Evolutionary conservation across 2,329 filamentous ascomycete species (phyloP).

Genomic region (Emmonsiellopsis sp.): DNA sequence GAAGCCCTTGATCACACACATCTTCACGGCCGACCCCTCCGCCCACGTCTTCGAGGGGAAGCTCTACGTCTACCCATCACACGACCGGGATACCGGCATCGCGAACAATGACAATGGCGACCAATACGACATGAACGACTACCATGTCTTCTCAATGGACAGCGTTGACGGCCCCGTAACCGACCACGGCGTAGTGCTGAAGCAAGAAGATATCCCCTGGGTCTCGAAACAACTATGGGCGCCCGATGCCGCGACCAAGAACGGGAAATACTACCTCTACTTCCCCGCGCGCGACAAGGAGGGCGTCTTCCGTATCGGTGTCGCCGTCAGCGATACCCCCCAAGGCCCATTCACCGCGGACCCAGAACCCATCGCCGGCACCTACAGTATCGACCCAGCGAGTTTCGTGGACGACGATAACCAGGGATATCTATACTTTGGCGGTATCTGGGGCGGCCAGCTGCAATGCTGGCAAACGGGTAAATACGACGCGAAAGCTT

Average conservation of each 20-base stretch:
- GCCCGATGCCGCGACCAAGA: conserved; percentile 60
- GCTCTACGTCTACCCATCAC: conserved; percentile 72
- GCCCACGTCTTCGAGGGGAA: conserved; percentile 69
- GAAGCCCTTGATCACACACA: conserved; percentile 57
- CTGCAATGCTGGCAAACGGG: conserved; percentile 62
- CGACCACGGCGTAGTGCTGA: conserved; percentile 64
- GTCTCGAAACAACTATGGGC: conserved; percentile 73
- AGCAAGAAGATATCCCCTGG: conserved; percentile 60
- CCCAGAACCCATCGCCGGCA: conserved; percentile 54
- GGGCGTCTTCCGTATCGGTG: conserved; percentile 64
- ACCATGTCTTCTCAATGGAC: conserved; percentile 64
- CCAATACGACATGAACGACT: conserved; percentile 77
- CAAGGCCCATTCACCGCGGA: conserved; percentile 63
- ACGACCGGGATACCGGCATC: conserved; percentile 67
- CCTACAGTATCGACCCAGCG: conserved; percentile 69
- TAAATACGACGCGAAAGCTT: conserved; percentile 48
- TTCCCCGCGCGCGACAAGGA: conserved; percentile 66
- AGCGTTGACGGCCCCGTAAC: conserved; percentile 49
- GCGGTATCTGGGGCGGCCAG: conserved; percentile 72
- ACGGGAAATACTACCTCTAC: conserved; percentile 66
- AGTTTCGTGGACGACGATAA: conserved; percentile 62
- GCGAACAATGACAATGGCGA: conserved; percentile 74
- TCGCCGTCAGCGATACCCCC: conserved; percentile 54
- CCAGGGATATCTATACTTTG: conserved; percentile 62
- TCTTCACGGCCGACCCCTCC: conserved; percentile 72